phyloP scores from a whole-genome alignment of 129 eudicot genomes.

The Saussurea involucrata region DNA sequence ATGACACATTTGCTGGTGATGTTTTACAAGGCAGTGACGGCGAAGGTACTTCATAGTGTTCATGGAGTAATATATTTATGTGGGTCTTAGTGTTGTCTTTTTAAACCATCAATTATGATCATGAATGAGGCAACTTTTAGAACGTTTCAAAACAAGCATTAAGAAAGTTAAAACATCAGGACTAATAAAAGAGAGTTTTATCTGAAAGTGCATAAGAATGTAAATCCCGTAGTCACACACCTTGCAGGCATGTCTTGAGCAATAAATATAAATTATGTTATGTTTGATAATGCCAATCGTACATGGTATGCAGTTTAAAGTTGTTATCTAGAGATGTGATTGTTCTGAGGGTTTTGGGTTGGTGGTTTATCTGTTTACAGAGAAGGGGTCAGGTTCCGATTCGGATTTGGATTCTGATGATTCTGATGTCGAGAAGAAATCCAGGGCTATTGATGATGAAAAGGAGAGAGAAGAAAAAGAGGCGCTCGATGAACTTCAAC shows the following conservation, averaged over 20 bases:
- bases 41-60: slow-evolving; percentile 36
- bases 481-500: slow-evolving; percentile 52
- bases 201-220: neutral
- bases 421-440: slow-evolving; percentile 45
- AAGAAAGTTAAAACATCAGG: neutral
- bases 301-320: neutral
- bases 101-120: neutral
- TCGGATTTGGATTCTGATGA: slow-evolving; percentile 56
- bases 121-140: neutral
- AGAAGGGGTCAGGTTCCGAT: slow-evolving; percentile 44
- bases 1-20: slow-evolving; percentile 60
- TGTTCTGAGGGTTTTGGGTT: neutral
- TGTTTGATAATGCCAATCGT: neutral
- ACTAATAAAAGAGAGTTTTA: neutral
- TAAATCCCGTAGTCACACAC: neutral
- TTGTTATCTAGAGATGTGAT: neutral
- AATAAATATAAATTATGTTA: neutral
- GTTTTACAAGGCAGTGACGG: slow-evolving; percentile 59
- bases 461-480: slow-evolving; percentile 39
- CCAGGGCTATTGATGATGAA: slow-evolving; percentile 54
- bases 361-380: slow-evolving; percentile 31
- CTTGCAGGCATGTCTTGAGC: neutral
- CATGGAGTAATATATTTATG: neutral
- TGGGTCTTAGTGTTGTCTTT: neutral
- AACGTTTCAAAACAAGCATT: neutral